phyloP scores from a whole-genome alignment of 169 alveolate genomes.

The Ichthyophthirius multifiliis region DNA sequence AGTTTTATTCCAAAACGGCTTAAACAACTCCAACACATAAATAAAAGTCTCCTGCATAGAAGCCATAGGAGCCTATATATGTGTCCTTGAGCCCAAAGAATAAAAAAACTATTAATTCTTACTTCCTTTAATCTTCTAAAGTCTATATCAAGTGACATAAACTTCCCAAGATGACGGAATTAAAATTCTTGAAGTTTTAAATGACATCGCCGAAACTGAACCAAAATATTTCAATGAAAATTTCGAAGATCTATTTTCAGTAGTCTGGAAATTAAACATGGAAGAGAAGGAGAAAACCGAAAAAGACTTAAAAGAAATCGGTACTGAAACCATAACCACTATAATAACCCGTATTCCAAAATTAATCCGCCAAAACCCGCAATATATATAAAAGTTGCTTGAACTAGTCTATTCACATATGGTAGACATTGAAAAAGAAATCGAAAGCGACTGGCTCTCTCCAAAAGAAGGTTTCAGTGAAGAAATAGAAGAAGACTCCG shows the following conservation, averaged over 20 bases:
- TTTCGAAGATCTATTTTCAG: constrained; percentile 52
- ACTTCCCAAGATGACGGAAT: constrained; percentile 59
- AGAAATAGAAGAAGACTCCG: constrained; percentile 66
- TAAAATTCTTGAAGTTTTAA: constrained; percentile 63
- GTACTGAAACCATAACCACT: constrained; percentile 67
- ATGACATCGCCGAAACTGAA: constrained; percentile 79
- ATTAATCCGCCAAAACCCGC: constrained; percentile 56
- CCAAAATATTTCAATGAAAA: constrained; percentile 72
- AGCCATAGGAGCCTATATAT: constrained; percentile 56
- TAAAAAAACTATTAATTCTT: constrained; percentile 47
- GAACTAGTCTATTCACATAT: constrained; percentile 74
- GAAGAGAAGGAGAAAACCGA: constrained; percentile 20
- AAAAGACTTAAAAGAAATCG: constrained; percentile 37
- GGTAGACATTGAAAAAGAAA: constrained; percentile 74
- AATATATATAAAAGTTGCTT: constrained; percentile 49
- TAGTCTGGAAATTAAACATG: constrained; percentile 55
- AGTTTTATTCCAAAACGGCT: constrained; percentile 20
- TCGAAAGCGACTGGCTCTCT: constrained; percentile 74
- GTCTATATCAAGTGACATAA: constrained; percentile 48
- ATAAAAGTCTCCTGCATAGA: constrained; percentile 48
- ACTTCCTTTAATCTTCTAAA: constrained; percentile 50
- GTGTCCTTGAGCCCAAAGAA: constrained; percentile 50
- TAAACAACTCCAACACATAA: constrained; percentile 28
- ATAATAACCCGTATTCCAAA: constrained; percentile 69
- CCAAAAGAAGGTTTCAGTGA: constrained; percentile 81